Evolutionary conservation across 73 alveolate genomes (phyloP), one percentile per base, ranked within the genome.

Genomic region (Blepharisma japonicum): DNA sequence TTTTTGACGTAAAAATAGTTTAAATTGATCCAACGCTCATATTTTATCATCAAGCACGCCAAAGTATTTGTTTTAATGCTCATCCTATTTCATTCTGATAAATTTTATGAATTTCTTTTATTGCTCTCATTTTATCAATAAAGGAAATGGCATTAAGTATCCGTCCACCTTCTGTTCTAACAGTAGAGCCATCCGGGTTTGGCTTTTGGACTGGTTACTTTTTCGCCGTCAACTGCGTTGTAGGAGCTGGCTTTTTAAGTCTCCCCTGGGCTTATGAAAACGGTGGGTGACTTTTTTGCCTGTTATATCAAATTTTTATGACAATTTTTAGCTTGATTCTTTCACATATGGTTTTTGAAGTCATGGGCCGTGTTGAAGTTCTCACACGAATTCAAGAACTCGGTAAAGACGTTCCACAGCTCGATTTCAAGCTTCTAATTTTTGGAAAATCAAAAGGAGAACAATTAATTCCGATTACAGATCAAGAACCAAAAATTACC

Each of bases 211-310:
- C 74, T 14, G 74, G 74, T 2, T 61, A 61, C 47, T 14, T 61
- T 39, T 61, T 61, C 74, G 47, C 47, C 74, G 14, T 61, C 14
- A 61, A 61, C 74, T 20, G 74, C 47, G 23, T 25, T 20, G 47
- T 61, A 14, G 74, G 74, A 20, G 74, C 74, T 14, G 74, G 74
- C 38, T 61, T 61, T 25, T 25, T 61, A 61, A 25, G 74, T 18
- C 14, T 61, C 14, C 74, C 74, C 46, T 61, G 74, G 74, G 74
- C 74, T 18, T 61, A 61, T 25, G 74, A 61, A n/a, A 61, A 61
- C 46, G 39, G 47, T 2, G 74, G 74, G 50, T 61, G 74, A 48
- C 23, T 61, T 25, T 61, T 61, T 25, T 20, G 74, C 23, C 74
- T 61, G 49, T 4, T 39, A 14, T 61, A 20, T 25, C 74, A 61